A percentile compares a stretch with the other conserved stretches of the same genome.
phyloP scores from a whole-genome alignment of 2,329 filamentous ascomycete genomes.

The Fusarium marasasianum region DNA sequence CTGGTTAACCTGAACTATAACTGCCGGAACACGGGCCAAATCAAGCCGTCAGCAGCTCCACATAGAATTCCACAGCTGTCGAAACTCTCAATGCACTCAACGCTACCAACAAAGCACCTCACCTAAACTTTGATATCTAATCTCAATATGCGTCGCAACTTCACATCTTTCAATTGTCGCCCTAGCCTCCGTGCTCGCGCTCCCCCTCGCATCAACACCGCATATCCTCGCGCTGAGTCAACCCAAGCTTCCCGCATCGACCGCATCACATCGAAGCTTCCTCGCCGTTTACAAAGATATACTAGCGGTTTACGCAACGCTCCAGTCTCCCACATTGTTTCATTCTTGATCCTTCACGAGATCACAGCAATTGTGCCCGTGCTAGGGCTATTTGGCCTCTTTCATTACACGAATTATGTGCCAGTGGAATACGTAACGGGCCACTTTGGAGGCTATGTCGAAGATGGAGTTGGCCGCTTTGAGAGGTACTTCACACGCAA shows the following conservation, averaged over 20 bases:
- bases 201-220: constrained; percentile 1
- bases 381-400: constrained; percentile 75
- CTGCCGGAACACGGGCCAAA: neutral
- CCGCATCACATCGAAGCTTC: constrained; percentile 64
- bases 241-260: constrained; percentile 52
- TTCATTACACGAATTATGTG: constrained; percentile 82
- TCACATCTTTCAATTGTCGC: constrained; percentile 34
- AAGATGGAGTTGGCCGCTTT: constrained; percentile 76
- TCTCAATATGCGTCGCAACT: constrained; percentile 41
- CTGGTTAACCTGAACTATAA: constrained; percentile 20
- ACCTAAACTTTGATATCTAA: neutral
- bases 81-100: neutral
- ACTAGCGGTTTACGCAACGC: constrained; percentile 76
- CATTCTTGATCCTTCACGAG: constrained; percentile 92
- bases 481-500: constrained; percentile 80
- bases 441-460: constrained; percentile 61
- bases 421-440: constrained; percentile 65
- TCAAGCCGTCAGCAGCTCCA: constrained; percentile 27
- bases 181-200: constrained; percentile 23
- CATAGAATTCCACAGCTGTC: neutral
- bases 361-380: constrained; percentile 86
- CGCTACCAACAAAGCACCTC: neutral
- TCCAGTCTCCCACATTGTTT: constrained; percentile 82
- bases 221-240: constrained; percentile 37
- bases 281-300: constrained; percentile 74